Evolutionary conservation across 371 early-diverging fungal genomes (phyloP).

Genomic region (Batkoa obscura): DNA sequence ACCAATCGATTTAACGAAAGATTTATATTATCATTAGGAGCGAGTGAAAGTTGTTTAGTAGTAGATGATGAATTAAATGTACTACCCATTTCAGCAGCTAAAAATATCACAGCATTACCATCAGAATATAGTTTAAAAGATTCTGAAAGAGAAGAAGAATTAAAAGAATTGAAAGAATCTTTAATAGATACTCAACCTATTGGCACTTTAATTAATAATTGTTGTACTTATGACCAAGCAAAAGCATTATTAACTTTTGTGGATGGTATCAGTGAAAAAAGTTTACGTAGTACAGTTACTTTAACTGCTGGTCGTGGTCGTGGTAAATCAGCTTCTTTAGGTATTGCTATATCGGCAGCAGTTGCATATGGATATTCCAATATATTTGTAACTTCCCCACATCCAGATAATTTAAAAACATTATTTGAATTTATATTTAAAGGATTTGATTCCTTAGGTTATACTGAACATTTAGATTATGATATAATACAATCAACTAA

Average conservation of each 20-base stretch:
- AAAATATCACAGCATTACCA: constrained; percentile 72
- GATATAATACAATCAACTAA: constrained; percentile 90
- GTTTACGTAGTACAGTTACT: constrained; percentile 73
- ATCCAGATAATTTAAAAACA: constrained; percentile 95
- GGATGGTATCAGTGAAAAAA: constrained; percentile 86
- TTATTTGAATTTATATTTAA: constrained; percentile 94
- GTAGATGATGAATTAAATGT: constrained; percentile 95
- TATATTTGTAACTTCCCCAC: constrained; percentile 96
- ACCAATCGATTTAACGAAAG: constrained; percentile 95
- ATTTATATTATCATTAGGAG: constrained; percentile 84
- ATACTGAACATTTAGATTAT: constrained; percentile 95
- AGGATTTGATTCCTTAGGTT: constrained; percentile 91
- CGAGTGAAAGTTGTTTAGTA: constrained; percentile 80
- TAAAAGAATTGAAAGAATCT: constrained; percentile 59
- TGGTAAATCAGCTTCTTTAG: constrained; percentile 98
- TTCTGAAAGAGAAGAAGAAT: constrained; percentile 47
- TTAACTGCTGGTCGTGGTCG: constrained; percentile 97
- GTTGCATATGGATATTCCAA: constrained; percentile 94
- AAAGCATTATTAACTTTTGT: constrained; percentile 87
- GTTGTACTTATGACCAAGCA: constrained; percentile 90
- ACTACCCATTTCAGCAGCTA: constrained; percentile 76
- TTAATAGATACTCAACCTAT: constrained; percentile 76
- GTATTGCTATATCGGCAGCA: constrained; percentile 90
- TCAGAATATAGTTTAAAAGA: constrained; percentile 12
- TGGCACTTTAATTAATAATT: constrained; percentile 55